Base-by-base conservation (phyloP, 768 basidiomycete genomes). In the Tulasnella sp. region DNA sequence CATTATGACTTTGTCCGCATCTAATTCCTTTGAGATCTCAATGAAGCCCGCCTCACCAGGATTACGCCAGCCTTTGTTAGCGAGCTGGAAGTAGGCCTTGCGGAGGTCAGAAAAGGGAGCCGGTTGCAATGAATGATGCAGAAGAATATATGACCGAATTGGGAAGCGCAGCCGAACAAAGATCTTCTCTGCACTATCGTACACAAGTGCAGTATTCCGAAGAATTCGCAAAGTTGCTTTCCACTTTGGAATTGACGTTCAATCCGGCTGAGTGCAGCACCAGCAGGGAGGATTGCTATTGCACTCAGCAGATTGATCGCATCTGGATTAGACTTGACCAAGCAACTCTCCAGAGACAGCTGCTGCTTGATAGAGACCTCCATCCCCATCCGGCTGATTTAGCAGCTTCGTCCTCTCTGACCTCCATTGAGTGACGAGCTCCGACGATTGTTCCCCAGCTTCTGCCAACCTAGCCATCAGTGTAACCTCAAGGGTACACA, bases 401-500 rank as follows among this genome's bases (percentile, higher is more conserved):
- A 57, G 15, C 31, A 55, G 27, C 2, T 20, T 22, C 13, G 56
- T 54, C 24, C 43, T 27, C 13, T 35, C 32, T 12, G 20, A 24
- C 24, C 39, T 39, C 50, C 35, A 57, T 45, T 31, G 48, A 13
- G 15, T 37, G 13, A 50, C 45, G 32, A 41, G 51, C 33, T n/a
- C 19, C 31, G 31, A 45, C 37, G 28, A 35, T 37, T 53, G 42
- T n/a, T 41, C 47, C 8, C 31, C 46, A 35, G 48, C 47, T 10
- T 39, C 39, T 42, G 54, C 60, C 1, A 53, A 52, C 25, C 58
- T 59, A 4, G 68, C 68, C 59, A 68, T 60, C 4, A 69, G 59
- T 19, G 59, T 64, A 28, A 69, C 56, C 3, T 65, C 67, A 33
- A 64, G 54, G 68, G 66, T 50, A 68, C 58, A 48, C 59, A 47